phyloP scores from a whole-genome alignment of 2,329 filamentous ascomycete genomes.

The Verticillium tricorpus region DNA sequence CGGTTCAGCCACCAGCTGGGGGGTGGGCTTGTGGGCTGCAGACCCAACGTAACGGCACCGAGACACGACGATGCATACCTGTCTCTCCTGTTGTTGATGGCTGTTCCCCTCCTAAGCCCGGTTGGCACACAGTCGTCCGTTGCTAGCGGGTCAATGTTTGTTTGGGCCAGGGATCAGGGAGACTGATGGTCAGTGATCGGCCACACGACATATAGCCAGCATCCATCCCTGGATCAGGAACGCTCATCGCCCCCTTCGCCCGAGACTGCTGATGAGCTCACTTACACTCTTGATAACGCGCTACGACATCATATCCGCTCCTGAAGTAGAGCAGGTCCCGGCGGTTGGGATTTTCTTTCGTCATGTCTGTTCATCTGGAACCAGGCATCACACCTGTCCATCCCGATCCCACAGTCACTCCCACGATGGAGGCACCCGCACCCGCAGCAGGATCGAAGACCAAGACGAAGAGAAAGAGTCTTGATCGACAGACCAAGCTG shows the following conservation, averaged over 20 bases:
- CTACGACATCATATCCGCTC: constrained; percentile 7
- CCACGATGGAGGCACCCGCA: background rate
- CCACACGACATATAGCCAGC: constrained; percentile 11
- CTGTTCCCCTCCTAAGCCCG: constrained; percentile 3
- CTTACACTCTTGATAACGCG: constrained; percentile 7
- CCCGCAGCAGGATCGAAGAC: background rate
- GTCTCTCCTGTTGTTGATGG: constrained; percentile 9
- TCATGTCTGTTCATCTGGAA: constrained; percentile 5
- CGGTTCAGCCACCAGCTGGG: background rate
- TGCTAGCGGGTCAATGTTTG: constrained; percentile 4
- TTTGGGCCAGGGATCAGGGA: constrained; percentile 11
- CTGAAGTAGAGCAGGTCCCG: background rate
- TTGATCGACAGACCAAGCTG: constrained; percentile 31
- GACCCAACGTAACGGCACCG: constrained; percentile 6
- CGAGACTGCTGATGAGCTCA: constrained; percentile 6
- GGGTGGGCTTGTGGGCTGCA: background rate
- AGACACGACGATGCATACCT: constrained; percentile 15
- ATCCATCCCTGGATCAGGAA: constrained; percentile 3
- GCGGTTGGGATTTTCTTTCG: background rate
- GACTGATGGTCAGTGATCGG: background rate
- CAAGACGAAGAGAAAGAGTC: constrained; percentile 11
- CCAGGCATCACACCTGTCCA: background rate
- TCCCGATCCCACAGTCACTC: background rate
- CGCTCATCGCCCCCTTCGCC: background rate
- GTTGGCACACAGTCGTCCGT: constrained; percentile 6